Percentiles rank a stretch among this genome's conserved stretches.
phyloP scores from a whole-genome alignment of 2,329 filamentous ascomycete genomes.

The Bipolaris sorokiniana region DNA sequence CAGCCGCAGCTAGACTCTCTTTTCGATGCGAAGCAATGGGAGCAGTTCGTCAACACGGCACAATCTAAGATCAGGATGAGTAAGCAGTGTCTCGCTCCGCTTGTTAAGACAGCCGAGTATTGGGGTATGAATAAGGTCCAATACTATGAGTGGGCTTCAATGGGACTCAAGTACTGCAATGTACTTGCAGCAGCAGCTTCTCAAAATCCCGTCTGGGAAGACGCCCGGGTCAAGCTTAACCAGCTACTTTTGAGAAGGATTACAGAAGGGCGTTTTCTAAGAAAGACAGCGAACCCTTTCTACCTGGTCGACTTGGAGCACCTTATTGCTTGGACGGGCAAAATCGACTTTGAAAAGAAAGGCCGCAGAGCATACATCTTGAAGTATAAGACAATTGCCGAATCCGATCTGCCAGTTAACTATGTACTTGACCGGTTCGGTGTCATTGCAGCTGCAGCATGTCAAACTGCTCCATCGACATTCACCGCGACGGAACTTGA shows the following conservation, averaged over 20 bases:
- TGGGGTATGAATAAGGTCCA: constrained; percentile 20
- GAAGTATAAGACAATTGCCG: constrained; percentile 6
- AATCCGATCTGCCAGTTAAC: constrained; percentile 15
- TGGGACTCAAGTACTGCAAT: constrained; percentile 20
- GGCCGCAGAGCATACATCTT: constrained; percentile 7
- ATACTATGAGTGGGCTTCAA: constrained; percentile 22
- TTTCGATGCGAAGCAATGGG: constrained; percentile 18
- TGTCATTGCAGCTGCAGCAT: constrained; percentile 17
- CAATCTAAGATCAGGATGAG: constrained; percentile 9
- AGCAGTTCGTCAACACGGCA: constrained; percentile 18
- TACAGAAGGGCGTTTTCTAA: constrained; percentile 6
- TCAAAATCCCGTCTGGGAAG: constrained; percentile 16
- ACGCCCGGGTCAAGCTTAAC: constrained; percentile 24
- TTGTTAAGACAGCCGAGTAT: constrained; percentile 13
- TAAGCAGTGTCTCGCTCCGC: constrained; percentile 19
- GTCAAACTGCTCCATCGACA: not conserved
- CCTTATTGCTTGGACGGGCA: constrained; percentile 9
- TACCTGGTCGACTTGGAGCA: constrained; percentile 13
- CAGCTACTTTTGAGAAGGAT: constrained; percentile 21
- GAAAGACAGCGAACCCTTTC: constrained; percentile 14
- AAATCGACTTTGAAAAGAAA: constrained; percentile 13
- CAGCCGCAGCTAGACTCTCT: not conserved
- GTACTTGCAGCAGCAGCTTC: constrained; percentile 17
- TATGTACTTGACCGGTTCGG: constrained; percentile 20
- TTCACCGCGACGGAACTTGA: constrained; percentile 1